A percentile compares a stretch with the other conserved stretches of the same genome.
These are phyloP conservation scores for Botrytis deweyae DNA, from an alignment of 2,329 filamentous ascomycete genomes.

Conservation along the genomic window DNA sequence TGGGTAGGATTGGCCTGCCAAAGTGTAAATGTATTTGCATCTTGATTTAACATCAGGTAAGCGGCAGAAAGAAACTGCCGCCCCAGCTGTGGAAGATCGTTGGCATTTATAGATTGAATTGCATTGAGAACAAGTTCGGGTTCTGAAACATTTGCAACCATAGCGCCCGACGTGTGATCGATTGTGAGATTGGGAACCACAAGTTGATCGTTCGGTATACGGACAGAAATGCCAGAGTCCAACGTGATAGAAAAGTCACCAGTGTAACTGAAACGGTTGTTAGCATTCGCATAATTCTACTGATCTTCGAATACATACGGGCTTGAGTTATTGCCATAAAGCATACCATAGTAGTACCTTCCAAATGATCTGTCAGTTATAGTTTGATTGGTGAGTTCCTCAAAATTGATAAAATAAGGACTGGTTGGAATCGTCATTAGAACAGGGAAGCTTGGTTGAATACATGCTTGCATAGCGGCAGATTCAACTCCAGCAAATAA, in stretches of 20 bases:
- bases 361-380: neutral
- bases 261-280: neutral
- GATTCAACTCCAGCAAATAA: neutral
- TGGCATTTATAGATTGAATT: conserved; percentile 75
- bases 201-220: conserved; percentile 20
- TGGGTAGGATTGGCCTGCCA: conserved; percentile 19
- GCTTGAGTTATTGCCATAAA: neutral
- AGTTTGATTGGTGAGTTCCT: neutral
- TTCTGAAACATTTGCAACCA: neutral
- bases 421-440: neutral
- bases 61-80: conserved; percentile 12
- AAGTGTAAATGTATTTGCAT: conserved; percentile 9
- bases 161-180: neutral
- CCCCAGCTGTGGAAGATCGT: conserved; percentile 74
- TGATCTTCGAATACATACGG: neutral
- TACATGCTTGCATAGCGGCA: neutral
- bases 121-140: conserved; percentile 43
- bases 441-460: conserved; percentile 10
- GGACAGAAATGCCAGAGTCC: conserved; percentile 17
- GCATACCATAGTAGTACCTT: conserved; percentile 6
- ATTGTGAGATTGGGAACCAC: conserved; percentile 1
- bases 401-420: neutral
- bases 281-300: neutral
- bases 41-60: conserved; percentile 21
- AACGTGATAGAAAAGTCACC: conserved; percentile 17